Percentiles rank a stretch among this genome's conserved stretches.
Evolutionary conservation across 208 protist species (phyloP).

Genomic region (Novymonas esmeraldas): DNA sequence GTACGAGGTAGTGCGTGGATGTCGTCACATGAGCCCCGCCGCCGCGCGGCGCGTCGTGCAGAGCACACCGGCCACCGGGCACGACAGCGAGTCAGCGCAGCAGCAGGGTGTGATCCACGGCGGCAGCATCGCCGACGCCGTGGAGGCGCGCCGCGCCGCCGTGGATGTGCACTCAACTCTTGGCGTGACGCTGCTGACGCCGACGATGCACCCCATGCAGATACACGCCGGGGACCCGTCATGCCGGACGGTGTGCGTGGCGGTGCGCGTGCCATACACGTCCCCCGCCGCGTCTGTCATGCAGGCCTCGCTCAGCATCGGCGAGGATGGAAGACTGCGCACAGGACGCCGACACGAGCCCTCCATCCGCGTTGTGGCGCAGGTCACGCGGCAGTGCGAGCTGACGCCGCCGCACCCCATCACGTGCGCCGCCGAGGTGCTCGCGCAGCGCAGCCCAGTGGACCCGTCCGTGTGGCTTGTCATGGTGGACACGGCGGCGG

Average conservation of each 20-base stretch:
- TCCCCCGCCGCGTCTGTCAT: not conserved
- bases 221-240: constrained; percentile 19
- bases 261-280: constrained; percentile 23
- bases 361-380: constrained; percentile 21
- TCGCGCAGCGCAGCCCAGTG: constrained; percentile 61
- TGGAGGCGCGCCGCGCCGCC: constrained; percentile 39
- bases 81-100: not conserved
- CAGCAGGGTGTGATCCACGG: not conserved
- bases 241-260: constrained; percentile 21
- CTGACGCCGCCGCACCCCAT: constrained; percentile 41
- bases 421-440: constrained; percentile 45
- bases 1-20: constrained; percentile 49
- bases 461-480: constrained; percentile 66
- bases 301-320: not conserved
- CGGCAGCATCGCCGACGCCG: constrained; percentile 1
- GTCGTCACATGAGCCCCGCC: constrained; percentile 43
- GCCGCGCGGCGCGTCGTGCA: constrained; percentile 68
- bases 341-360: not conserved
- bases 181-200: constrained; percentile 58
- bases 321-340: not conserved
- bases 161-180: constrained; percentile 70
- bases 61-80: constrained; percentile 8
- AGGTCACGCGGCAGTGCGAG: constrained; percentile 31
- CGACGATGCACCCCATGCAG: constrained; percentile 60
- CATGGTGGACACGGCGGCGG: constrained; percentile 51